Conservation (phyloP, 176 grass and related monocot genomes). For the Phoenix dactylifera region DNA sequence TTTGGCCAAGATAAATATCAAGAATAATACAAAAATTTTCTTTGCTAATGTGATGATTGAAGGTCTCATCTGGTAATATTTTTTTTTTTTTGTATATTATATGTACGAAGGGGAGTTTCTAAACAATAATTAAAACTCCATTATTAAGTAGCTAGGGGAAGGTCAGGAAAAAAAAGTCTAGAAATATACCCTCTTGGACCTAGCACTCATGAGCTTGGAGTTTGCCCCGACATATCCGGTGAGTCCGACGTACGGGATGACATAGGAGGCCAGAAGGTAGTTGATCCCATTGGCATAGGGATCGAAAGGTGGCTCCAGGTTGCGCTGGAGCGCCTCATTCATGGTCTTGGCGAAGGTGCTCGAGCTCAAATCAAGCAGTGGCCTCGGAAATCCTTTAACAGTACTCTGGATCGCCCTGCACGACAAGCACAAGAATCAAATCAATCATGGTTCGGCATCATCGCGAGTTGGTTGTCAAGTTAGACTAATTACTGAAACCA, state of each 20-base stretch:
- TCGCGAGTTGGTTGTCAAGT: too few relatives aligned
- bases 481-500: background rate
- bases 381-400: conserved; percentile 66
- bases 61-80: too few relatives aligned
- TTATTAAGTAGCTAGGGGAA: too few relatives aligned
- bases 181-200: conserved; percentile 47
- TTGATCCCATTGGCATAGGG: conserved; percentile 79
- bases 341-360: conserved; percentile 65
- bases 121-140: too few relatives aligned
- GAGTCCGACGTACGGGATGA: conserved; percentile 87
- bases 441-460: too few relatives aligned
- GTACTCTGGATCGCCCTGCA: conserved; percentile 65
- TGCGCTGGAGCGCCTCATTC: conserved; percentile 42
- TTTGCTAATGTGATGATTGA: too few relatives aligned
- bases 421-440: too few relatives aligned
- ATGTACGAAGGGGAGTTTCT: too few relatives aligned
- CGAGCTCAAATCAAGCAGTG: conserved; percentile 58
- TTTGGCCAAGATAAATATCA: too few relatives aligned
- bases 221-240: conserved; percentile 88
- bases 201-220: conserved; percentile 55
- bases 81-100: too few relatives aligned
- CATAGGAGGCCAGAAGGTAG: conserved; percentile 75
- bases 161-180: too few relatives aligned
- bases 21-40: too few relatives aligned
- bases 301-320: conserved; percentile 73